phyloP scores from a whole-genome alignment of 768 basidiomycete genomes.

The Cyathus striatus region DNA sequence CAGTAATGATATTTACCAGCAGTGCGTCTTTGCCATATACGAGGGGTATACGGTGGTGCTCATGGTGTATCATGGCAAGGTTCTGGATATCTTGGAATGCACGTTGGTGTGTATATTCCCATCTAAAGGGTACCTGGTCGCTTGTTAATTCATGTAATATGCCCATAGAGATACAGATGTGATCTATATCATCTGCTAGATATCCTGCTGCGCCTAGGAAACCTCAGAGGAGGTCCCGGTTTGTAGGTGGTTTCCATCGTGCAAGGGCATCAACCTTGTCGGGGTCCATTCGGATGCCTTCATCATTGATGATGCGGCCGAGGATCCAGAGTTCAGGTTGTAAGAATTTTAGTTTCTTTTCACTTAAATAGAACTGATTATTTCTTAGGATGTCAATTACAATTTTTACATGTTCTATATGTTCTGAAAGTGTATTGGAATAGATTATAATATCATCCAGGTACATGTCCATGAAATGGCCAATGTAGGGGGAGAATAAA shows the following conservation, averaged over 20 bases:
- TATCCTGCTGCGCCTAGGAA: neutral
- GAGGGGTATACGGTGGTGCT: neutral
- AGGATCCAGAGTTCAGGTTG: neutral
- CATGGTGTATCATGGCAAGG: neutral
- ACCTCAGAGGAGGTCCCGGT: neutral
- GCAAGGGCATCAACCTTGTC: neutral
- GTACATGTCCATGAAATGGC: neutral
- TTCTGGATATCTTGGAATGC: neutral
- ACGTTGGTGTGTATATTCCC: neutral
- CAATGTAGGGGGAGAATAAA: neutral
- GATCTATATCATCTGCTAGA: neutral
- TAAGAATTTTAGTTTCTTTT: neutral
- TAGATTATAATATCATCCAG: neutral
- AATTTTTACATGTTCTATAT: neutral
- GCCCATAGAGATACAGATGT: neutral
- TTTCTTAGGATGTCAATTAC: neutral
- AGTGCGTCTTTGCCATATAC: neutral
- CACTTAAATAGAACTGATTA: neutral
- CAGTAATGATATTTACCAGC: neutral
- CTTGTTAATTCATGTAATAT: neutral
- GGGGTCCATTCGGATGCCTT: neutral
- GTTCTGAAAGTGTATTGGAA: neutral
- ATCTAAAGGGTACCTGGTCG: neutral
- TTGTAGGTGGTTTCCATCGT: neutral
- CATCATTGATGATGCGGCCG: neutral